Evolutionary conservation across 345 rosid species (phyloP), one percentile per base, ranked within the genome.

Genomic region (Schrenkiella parvula): DNA sequence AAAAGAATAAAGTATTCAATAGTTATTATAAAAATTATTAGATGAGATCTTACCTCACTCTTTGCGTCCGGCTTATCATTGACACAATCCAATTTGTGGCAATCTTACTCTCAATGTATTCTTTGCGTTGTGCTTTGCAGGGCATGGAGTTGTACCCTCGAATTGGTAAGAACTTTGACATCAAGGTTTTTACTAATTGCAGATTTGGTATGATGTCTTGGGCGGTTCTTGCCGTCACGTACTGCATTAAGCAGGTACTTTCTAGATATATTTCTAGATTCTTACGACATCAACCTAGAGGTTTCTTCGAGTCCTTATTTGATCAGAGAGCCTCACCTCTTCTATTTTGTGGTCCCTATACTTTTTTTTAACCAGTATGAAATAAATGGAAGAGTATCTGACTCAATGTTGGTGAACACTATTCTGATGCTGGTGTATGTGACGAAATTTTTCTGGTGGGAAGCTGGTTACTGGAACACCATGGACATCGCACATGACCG

Each of bases 191-290:
- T 82, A 90, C 97, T 46, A 95, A 90, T 77, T 90, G 99, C 86
- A 87, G 99, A 82, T 92, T 95, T 54, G 99, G 99, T 68, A 87
- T 95, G 98, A 92, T 92, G 97, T 86, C 96, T 48, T 95, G 99
- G 98, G 98, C 98, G 58, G 98, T 95, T 86, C 95, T 95, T 73
- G 93, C 97, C 38, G 79, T 92, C 80, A 90, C 98, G n/a, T 95
- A 95, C 82, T 92, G 99, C 86, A 85, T 95, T 71, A 95, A 92
- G 77, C 99, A 95, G 98, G 99, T 95, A 80, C 28, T 21, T 58
- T 37, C 29, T 50, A 17, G 39, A 34, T 64, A 34, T 9, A 35
- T 12, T 34, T 62, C n/a, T 28, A 42, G 31, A 53, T 41, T 58
- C 38, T 50, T 62, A 68, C 4, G 21, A 39, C 37, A 19, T 50